Conservation (phyloP, 768 basidiomycete species). For the Bullera alba region DNA sequence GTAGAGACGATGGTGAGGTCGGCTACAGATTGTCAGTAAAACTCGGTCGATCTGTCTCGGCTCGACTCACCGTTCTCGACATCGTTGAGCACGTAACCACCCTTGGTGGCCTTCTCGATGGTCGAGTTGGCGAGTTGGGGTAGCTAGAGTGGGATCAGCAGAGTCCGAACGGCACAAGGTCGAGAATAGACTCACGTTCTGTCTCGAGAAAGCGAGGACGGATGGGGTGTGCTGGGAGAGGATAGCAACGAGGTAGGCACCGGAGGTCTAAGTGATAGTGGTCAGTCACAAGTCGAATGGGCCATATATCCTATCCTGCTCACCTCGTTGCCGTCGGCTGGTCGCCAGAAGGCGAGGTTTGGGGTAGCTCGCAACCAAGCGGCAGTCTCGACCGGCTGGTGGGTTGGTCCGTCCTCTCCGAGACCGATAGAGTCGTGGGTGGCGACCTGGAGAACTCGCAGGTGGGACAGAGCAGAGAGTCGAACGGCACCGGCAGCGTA, state of each 20-base stretch:
- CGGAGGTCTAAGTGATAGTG: conserved; percentile 56
- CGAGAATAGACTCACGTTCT: conserved; percentile 31
- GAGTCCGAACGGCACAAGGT: conserved; percentile 50
- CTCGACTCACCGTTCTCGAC: conserved; percentile 50
- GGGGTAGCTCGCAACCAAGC: conserved; percentile 80
- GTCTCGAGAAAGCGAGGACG: conserved; percentile 39
- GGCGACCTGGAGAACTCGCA: conserved; percentile 91
- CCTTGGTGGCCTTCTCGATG: conserved; percentile 72
- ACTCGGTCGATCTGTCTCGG: too few relatives aligned
- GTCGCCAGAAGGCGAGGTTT: conserved; percentile 75
- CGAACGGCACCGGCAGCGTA: conserved; percentile 90
- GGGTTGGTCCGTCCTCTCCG: conserved; percentile 85
- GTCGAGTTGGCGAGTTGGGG: conserved; percentile 84
- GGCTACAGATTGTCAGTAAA: conserved; percentile 48
- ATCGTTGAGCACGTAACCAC: conserved; percentile 85
- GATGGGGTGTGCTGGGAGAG: conserved; percentile 71
- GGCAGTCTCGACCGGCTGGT: conserved; percentile 87
- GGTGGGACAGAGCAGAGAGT: conserved; percentile 77
- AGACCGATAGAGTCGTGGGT: conserved; percentile 89
- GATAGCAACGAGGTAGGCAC: conserved; percentile 75
- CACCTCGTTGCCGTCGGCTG: conserved; percentile 84
- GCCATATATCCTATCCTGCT: too few relatives aligned
- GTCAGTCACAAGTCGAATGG: not conserved
- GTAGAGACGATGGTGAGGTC: conserved; percentile 82
- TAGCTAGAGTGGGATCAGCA: conserved; percentile 70